A percentile compares a stretch with the other conserved stretches of the same genome.
phyloP scores from a whole-genome alignment of 306 rosid genomes.

The Rosa multiflora region DNA sequence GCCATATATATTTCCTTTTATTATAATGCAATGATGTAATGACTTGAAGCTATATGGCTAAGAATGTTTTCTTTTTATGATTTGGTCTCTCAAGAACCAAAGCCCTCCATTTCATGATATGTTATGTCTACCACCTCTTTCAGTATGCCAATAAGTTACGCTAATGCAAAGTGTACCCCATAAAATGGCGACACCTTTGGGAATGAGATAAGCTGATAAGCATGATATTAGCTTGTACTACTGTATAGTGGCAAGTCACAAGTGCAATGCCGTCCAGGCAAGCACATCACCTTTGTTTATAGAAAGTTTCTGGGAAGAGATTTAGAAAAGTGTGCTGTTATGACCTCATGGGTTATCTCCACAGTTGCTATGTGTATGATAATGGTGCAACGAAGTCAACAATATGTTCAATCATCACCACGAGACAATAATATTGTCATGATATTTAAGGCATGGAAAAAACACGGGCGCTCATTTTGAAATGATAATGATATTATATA shows the following conservation, averaged over 20 bases:
- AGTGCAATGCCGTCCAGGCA: conserved; percentile 31
- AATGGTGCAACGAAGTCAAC: conserved; percentile 16
- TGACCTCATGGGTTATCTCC: conserved; percentile 26
- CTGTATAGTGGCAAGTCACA: conserved; percentile 3
- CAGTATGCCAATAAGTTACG: not conserved
- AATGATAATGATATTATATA: not conserved
- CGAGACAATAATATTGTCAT: conserved; percentile 14
- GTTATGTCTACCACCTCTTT: conserved; percentile 9
- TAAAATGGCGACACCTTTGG: conserved; percentile 16
- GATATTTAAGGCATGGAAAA: not conserved
- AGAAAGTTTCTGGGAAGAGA: not conserved
- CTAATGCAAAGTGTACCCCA: not conserved
- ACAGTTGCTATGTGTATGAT: conserved; percentile 19
- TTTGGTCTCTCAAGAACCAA: conserved; percentile 6
- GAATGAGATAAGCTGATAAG: conserved; percentile 22
- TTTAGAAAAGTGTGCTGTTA: conserved; percentile 1
- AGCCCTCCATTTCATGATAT: conserved; percentile 6
- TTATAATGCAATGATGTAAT: not conserved
- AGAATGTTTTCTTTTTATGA: not conserved
- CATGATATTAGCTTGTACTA: conserved; percentile 1
- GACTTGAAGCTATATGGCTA: not conserved
- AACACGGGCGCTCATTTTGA: not conserved
- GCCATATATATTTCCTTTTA: not conserved
- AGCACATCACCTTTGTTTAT: conserved; percentile 3
- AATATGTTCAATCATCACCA: conserved; percentile 19